Evolutionary conservation across 129 eudicot species (phyloP).

Genomic region (Artemisia argyi): DNA sequence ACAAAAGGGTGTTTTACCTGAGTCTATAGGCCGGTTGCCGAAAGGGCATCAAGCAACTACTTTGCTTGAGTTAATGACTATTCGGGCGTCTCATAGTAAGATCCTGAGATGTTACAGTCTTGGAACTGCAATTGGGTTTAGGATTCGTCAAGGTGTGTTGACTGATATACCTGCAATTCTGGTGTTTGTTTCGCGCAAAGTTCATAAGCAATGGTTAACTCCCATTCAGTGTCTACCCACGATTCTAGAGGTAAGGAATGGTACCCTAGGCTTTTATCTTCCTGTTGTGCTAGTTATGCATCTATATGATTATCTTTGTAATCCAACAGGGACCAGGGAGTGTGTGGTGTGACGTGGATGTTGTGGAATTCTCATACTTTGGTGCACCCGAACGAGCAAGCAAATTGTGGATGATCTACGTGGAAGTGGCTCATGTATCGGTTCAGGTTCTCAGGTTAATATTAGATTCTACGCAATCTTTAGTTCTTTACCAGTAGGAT

Average conservation of each 20-base stretch:
- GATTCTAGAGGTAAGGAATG: constrained; percentile 61
- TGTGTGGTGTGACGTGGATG: constrained; percentile 98
- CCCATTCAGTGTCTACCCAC: constrained; percentile 95
- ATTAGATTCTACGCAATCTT: neutral
- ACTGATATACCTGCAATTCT: constrained; percentile 89
- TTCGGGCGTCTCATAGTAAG: constrained; percentile 93
- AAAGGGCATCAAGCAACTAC: constrained; percentile 93
- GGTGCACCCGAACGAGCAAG: constrained; percentile 88
- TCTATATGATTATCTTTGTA: constrained; percentile 1
- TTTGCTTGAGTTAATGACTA: constrained; percentile 90
- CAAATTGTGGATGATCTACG: constrained; percentile 95
- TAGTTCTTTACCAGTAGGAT: neutral
- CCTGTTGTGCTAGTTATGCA: neutral
- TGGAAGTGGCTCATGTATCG: constrained; percentile 86
- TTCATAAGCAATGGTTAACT: constrained; percentile 93
- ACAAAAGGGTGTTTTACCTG: constrained; percentile 88
- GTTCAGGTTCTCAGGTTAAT: constrained; percentile 97
- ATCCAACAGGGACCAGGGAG: constrained; percentile 91
- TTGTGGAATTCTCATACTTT: constrained; percentile 88
- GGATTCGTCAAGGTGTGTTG: constrained; percentile 80
- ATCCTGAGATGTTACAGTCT: constrained; percentile 89
- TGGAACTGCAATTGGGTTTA: constrained; percentile 90
- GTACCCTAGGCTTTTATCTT: too few species aligned
- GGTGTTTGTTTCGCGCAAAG: constrained; percentile 88
- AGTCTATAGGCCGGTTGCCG: constrained; percentile 74